A percentile compares a stretch with the other conserved stretches of the same genome.
phyloP scores from a whole-genome alignment of 768 basidiomycete species.

The Suillus discolor region DNA sequence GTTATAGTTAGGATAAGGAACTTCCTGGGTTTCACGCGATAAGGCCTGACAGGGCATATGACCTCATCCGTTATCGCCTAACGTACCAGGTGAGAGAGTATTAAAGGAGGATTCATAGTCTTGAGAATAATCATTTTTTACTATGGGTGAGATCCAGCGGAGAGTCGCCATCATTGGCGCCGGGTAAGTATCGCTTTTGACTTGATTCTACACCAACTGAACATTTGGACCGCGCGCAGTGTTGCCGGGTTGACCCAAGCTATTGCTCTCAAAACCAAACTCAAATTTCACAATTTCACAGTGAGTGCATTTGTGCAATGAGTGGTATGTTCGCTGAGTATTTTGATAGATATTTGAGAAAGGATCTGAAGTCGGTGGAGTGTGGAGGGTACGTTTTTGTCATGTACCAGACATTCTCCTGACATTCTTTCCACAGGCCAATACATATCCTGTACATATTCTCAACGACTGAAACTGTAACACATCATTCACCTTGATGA shows the following conservation, averaged over 20 bases:
- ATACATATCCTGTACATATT: constrained; percentile 23
- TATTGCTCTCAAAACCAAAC: not conserved
- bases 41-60: not conserved
- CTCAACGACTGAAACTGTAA: not conserved
- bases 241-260: not conserved
- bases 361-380: constrained; percentile 46
- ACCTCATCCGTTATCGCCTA: not conserved
- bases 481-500: not conserved
- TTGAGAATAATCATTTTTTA: not conserved
- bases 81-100: not conserved
- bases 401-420: not conserved
- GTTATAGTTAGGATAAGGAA: not conserved
- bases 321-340: not conserved
- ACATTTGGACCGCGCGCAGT: not conserved
- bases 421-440: constrained; percentile 22
- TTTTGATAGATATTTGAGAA: constrained; percentile 49
- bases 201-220: not conserved
- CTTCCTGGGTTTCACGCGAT: not conserved
- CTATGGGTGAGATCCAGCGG: not conserved
- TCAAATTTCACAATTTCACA: not conserved
- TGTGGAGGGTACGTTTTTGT: constrained; percentile 47
- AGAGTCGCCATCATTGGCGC: constrained; percentile 27
- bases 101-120: not conserved
- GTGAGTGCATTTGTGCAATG: constrained; percentile 26
- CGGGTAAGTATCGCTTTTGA: constrained; percentile 15